A percentile compares a stretch with the other conserved stretches of the same genome.
phyloP scores from a whole-genome alignment of 805 yeast genomes.

The Sungouiozyma ichnusensis region DNA sequence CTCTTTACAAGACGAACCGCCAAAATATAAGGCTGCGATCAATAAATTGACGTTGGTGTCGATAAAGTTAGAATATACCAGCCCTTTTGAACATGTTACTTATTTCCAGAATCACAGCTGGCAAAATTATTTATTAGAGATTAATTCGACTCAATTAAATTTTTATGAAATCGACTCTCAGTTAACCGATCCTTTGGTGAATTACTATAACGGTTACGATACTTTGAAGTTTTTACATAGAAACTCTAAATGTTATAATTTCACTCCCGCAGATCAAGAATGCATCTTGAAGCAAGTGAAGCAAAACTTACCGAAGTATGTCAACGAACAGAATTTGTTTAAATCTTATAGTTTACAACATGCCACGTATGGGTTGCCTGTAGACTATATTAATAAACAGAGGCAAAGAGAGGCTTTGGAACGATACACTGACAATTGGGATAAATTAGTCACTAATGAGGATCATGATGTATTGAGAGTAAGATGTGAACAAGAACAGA shows the following conservation, averaged over 20 bases:
- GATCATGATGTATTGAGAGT: slow-evolving; percentile 51
- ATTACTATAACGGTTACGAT: slow-evolving; percentile 20
- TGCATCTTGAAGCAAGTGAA: slow-evolving; percentile 13
- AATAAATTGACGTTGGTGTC: slow-evolving; percentile 45
- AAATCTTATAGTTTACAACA: slow-evolving; percentile 73
- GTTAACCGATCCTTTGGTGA: slow-evolving; percentile 21
- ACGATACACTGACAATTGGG: neutral
- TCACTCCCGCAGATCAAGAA: slow-evolving; percentile 9
- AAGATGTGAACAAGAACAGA: slow-evolving; percentile 75
- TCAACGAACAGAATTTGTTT: slow-evolving; percentile 31
- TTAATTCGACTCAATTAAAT: slow-evolving; percentile 80
- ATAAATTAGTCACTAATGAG: slow-evolving; percentile 17
- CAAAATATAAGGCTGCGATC: slow-evolving; percentile 58
- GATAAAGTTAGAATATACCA: slow-evolving; percentile 64
- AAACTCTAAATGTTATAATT: neutral
- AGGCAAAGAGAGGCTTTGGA: neutral
- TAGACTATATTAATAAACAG: slow-evolving; percentile 34
- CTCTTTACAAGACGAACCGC: slow-evolving; percentile 35
- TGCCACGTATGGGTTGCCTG: slow-evolving; percentile 74
- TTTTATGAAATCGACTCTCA: slow-evolving; percentile 40
- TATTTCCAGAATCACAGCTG: slow-evolving; percentile 46
- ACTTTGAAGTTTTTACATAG: neutral
- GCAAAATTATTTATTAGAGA: slow-evolving; percentile 56
- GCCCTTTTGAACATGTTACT: slow-evolving; percentile 62
- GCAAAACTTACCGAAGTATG: slow-evolving; percentile 12